A percentile compares a stretch with the other conserved stretches of the same genome.
Conservation (phyloP, 495 filamentous ascomycete genomes). For the Hypoxylon crocopeplum region DNA sequence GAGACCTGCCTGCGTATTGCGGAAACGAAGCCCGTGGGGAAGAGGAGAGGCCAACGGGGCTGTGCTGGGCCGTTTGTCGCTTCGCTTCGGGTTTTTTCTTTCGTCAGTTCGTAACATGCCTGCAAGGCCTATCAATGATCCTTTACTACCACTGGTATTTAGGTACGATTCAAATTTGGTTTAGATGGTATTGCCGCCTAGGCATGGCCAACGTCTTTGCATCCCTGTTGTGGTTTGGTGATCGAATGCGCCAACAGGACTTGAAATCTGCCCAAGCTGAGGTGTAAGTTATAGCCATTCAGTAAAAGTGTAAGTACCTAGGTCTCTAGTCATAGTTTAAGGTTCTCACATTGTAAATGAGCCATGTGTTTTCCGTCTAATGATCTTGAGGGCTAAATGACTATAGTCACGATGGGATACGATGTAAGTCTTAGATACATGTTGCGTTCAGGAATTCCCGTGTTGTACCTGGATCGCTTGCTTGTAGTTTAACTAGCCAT, state of each 20-base stretch:
- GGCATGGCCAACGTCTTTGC: not conserved
- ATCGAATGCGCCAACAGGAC: too few relatives aligned
- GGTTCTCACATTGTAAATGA: not conserved
- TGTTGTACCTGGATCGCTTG: constrained; percentile 7
- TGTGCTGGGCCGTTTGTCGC: constrained; percentile 24
- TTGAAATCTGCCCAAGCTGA: too few relatives aligned
- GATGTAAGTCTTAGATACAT: not conserved
- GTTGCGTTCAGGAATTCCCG: not conserved
- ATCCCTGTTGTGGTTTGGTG: not conserved
- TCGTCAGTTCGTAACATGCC: too few relatives aligned
- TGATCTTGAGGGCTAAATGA: not conserved
- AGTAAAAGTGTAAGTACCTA: too few relatives aligned
- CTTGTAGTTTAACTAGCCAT: too few relatives aligned
- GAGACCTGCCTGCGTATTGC: not conserved
- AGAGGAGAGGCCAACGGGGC: constrained; percentile 26
- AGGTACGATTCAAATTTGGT: constrained; percentile 6
- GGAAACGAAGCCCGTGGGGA: not conserved
- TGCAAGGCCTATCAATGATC: too few relatives aligned
- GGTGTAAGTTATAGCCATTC: too few relatives aligned
- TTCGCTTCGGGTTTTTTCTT: constrained; percentile 2
- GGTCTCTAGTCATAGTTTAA: too few relatives aligned
- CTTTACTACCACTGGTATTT: not conserved
- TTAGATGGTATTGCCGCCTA: constrained; percentile 7
- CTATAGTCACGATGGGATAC: not conserved
- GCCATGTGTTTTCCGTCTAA: not conserved